phyloP scores from a whole-genome alignment of 2,329 filamentous ascomycete species.

The Orbilia oligospora region DNA sequence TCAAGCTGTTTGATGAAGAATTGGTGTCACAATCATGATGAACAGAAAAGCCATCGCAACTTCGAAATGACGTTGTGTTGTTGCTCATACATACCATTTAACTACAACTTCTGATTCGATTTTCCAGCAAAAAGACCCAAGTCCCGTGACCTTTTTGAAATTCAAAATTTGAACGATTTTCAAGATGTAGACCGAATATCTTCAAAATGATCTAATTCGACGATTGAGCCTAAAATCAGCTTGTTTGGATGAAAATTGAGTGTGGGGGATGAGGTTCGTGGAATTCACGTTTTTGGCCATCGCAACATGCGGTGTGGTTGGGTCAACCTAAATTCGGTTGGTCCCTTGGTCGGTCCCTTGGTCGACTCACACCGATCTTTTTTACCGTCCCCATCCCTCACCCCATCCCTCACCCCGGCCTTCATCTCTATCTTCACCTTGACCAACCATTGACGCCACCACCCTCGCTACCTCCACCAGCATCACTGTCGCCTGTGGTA shows the following conservation, averaged over 20 bases:
- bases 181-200: background rate
- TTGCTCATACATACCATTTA: no score
- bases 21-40: background rate
- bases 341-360: background rate
- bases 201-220: background rate
- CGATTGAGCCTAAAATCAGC: slow-evolving; percentile 4
- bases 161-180: background rate
- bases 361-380: no score
- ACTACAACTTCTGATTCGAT: no score
- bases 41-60: slow-evolving; percentile 7
- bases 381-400: no score
- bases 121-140: background rate
- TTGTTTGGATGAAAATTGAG: background rate
- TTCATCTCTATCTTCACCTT: background rate
- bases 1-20: background rate
- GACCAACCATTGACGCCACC: background rate
- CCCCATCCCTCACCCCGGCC: background rate
- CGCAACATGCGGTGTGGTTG: slow-evolving; percentile 12
- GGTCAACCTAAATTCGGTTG: background rate
- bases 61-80: background rate
- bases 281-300: background rate
- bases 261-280: slow-evolving; percentile 1
- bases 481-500: background rate
- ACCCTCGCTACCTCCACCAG: background rate
- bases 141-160: background rate